These are phyloP conservation scores for Epichloe sibirici DNA, from an alignment of 2,329 filamentous ascomycete species.

Conservation along the genomic window DNA sequence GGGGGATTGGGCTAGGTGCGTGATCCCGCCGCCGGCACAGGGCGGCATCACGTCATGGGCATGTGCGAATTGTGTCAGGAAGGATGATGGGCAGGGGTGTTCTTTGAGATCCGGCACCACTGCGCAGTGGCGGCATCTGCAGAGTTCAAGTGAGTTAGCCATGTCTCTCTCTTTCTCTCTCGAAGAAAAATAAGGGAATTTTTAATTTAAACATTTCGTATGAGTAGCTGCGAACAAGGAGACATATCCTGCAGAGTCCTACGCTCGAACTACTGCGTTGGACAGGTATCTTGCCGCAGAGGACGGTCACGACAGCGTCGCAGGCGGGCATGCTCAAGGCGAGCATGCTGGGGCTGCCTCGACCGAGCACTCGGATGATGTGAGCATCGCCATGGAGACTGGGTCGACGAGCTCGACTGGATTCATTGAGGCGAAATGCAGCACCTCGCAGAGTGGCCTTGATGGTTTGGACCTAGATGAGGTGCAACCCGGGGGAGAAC, in stretches of 20 bases:
- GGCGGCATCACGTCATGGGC: not conserved
- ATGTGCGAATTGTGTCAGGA: conserved; percentile 3
- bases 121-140: not conserved
- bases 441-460: not conserved
- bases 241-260: too few relatives aligned
- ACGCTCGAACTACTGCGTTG: not conserved
- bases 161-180: too few relatives aligned
- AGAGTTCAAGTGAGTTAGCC: too few relatives aligned
- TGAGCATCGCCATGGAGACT: not conserved
- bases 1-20: conserved; percentile 1
- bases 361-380: not conserved
- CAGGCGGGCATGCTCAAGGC: too few relatives aligned
- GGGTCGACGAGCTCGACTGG: not conserved
- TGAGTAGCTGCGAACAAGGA: too few relatives aligned
- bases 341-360: not conserved
- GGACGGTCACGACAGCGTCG: too few relatives aligned
- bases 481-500: too few relatives aligned
- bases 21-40: not conserved
- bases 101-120: not conserved
- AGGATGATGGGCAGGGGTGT: not conserved
- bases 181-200: too few relatives aligned
- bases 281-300: not conserved
- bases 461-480: too few relatives aligned
- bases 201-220: too few relatives aligned
- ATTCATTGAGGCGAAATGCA: not conserved